Evolutionary conservation across 2,329 filamentous ascomycete species (phyloP).

Genomic region (Sphaerulina vaccinii): DNA sequence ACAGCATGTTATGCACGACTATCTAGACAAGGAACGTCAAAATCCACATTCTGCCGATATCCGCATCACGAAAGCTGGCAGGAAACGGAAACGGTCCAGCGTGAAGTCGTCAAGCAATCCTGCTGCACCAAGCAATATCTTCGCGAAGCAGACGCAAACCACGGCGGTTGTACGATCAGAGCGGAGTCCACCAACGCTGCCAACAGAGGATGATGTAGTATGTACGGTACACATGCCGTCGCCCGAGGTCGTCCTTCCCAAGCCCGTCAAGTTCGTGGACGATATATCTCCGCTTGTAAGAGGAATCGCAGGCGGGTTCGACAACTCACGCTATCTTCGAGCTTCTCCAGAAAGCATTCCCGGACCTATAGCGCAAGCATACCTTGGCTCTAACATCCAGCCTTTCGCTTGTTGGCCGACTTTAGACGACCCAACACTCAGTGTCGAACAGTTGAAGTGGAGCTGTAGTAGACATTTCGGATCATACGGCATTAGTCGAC

Average conservation of each 20-base stretch:
- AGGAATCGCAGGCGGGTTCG: conserved; percentile 21
- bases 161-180: no score
- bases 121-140: no score
- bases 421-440: conserved; percentile 23
- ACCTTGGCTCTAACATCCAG: conserved; percentile 21
- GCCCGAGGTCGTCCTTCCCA: no score
- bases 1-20: conserved; percentile 36
- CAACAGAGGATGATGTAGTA: no score
- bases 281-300: conserved; percentile 18
- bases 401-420: conserved; percentile 30
- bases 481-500: conserved; percentile 27
- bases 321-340: conserved; percentile 20
- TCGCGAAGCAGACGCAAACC: no score
- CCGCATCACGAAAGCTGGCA: conserved; percentile 21
- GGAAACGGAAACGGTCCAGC: conserved; percentile 15
- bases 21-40: conserved; percentile 32
- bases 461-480: conserved; percentile 34
- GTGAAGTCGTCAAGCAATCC: neutral
- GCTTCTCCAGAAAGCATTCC: conserved; percentile 23
- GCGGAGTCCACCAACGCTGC: neutral
- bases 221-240: no score
- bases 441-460: conserved; percentile 32
- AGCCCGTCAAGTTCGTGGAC: conserved; percentile 18
- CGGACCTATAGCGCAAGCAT: conserved; percentile 1
- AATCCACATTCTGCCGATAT: conserved; percentile 30